Conservation (phyloP, 371 early-diverging fungal genomes). For the Synchytrium microbalum region DNA sequence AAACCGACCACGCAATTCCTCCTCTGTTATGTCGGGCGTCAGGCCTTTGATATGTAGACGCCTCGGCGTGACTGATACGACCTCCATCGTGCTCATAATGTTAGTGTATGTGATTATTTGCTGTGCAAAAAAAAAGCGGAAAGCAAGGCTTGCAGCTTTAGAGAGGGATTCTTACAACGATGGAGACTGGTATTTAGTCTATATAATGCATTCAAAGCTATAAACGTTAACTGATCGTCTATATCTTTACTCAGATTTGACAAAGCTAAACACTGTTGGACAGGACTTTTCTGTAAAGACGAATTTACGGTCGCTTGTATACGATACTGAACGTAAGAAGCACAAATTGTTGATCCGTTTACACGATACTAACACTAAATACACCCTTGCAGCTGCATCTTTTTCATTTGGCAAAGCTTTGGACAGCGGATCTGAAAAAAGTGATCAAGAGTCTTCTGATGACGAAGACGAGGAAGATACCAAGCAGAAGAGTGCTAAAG, state of each 20-base stretch:
- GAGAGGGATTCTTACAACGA: background rate
- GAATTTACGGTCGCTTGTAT: background rate
- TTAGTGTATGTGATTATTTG: background rate
- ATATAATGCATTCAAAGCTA: background rate
- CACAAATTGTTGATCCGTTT: background rate
- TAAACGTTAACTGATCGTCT: background rate
- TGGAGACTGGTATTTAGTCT: background rate
- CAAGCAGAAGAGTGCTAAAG: background rate
- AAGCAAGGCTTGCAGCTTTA: background rate
- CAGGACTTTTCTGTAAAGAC: background rate
- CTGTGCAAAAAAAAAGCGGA: background rate
- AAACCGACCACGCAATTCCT: conserved; percentile 58
- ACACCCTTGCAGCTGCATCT: no score
- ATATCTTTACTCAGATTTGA: background rate
- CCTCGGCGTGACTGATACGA: background rate
- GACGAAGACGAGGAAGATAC: background rate
- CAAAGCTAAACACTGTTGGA: background rate
- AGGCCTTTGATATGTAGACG: conserved; percentile 71
- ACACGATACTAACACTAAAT: no score
- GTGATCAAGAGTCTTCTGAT: no score
- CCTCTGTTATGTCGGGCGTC: conserved; percentile 43
- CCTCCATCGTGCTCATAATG: background rate
- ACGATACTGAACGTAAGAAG: background rate
- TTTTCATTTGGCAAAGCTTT: no score
- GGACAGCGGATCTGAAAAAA: no score